Evolutionary conservation across 169 alveolate species (phyloP).

Genomic region (Plasmodium relictum): DNA sequence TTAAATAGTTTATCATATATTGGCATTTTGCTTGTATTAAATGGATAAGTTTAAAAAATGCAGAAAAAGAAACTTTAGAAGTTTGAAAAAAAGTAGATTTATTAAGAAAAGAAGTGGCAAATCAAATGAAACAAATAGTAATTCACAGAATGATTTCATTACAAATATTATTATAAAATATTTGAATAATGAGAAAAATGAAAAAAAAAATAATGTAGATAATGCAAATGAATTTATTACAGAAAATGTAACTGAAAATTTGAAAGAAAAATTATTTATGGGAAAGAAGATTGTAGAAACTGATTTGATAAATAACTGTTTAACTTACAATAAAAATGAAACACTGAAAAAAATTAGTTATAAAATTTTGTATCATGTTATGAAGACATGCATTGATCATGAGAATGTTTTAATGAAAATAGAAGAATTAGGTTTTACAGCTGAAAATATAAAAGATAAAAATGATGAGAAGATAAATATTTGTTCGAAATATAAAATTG

Average conservation of each 20-base stretch:
- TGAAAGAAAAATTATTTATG: slow-evolving; percentile 38
- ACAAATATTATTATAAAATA: slow-evolving; percentile 63
- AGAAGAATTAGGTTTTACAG: slow-evolving; percentile 76
- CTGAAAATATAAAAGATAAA: slow-evolving; percentile 68
- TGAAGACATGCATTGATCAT: slow-evolving; percentile 74
- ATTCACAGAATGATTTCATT: slow-evolving; percentile 21
- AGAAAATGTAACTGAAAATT: slow-evolving; percentile 17
- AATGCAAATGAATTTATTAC: slow-evolving; percentile 14
- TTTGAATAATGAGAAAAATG: slow-evolving; percentile 37
- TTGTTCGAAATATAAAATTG: slow-evolving; percentile 64
- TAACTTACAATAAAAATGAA: slow-evolving; percentile 47
- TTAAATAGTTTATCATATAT: background rate
- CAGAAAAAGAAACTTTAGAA: slow-evolving; percentile 27
- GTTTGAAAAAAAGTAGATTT: slow-evolving; percentile 7
- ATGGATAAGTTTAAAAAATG: slow-evolving; percentile 75
- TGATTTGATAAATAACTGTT: slow-evolving; percentile 56
- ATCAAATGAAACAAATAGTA: background rate
- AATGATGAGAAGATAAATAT: slow-evolving; percentile 55
- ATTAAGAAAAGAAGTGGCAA: slow-evolving; percentile 22
- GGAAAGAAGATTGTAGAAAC: slow-evolving; percentile 31
- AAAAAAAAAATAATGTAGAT: slow-evolving; percentile 13
- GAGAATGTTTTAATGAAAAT: slow-evolving; percentile 72
- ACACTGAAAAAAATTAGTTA: slow-evolving; percentile 42
- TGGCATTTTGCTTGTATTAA: background rate
- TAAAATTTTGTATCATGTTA: slow-evolving; percentile 54